A percentile compares a stretch with the other conserved stretches of the same genome.
phyloP scores from a whole-genome alignment of 768 basidiomycete genomes.

The Hortiboletus flavorubellus region DNA sequence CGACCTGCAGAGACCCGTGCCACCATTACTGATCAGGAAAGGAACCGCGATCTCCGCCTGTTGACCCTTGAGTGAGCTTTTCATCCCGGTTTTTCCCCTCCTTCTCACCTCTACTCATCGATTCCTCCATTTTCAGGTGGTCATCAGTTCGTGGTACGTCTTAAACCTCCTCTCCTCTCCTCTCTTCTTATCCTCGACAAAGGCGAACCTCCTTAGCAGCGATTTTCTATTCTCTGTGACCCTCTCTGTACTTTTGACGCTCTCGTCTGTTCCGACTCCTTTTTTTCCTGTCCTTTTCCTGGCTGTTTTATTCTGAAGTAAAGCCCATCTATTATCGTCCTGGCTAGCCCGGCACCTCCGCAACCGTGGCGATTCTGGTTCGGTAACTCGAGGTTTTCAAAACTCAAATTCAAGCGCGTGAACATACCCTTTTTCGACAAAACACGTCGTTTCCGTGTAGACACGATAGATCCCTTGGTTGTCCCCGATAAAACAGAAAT shows the following conservation, averaged over 20 bases:
- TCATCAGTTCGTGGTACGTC: slow-evolving; percentile 69
- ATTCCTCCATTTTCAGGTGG: slow-evolving; percentile 50
- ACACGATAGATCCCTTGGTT: slow-evolving; percentile 21
- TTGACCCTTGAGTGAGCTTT: slow-evolving; percentile 69
- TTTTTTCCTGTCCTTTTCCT: slow-evolving; percentile 51
- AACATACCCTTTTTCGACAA: slow-evolving; percentile 26
- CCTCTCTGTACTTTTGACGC: slow-evolving; percentile 7
- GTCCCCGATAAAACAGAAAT: slow-evolving; percentile 38
- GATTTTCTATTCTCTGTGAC: slow-evolving; percentile 3
- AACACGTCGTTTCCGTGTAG: slow-evolving; percentile 24
- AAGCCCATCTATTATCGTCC: slow-evolving; percentile 47
- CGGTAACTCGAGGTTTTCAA: slow-evolving; percentile 55
- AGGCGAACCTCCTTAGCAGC: slow-evolving; percentile 83
- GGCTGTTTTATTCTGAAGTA: slow-evolving; percentile 62
- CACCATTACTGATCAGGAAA: slow-evolving; percentile 75
- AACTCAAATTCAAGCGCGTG: slow-evolving; percentile 22
- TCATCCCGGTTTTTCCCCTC: slow-evolving; percentile 19
- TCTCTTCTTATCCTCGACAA: slow-evolving; percentile 21
- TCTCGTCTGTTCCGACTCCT: background rate
- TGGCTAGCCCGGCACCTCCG: slow-evolving; percentile 56
- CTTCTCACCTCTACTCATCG: slow-evolving; percentile 14
- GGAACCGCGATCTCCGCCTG: slow-evolving; percentile 78
- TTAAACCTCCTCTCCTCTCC: slow-evolving; percentile 8
- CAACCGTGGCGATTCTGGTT: slow-evolving; percentile 74
- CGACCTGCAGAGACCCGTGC: slow-evolving; percentile 41